Evolutionary conservation across 2,329 filamentous ascomycete species (phyloP).

Genomic region (Trichoderma harzianum): DNA sequence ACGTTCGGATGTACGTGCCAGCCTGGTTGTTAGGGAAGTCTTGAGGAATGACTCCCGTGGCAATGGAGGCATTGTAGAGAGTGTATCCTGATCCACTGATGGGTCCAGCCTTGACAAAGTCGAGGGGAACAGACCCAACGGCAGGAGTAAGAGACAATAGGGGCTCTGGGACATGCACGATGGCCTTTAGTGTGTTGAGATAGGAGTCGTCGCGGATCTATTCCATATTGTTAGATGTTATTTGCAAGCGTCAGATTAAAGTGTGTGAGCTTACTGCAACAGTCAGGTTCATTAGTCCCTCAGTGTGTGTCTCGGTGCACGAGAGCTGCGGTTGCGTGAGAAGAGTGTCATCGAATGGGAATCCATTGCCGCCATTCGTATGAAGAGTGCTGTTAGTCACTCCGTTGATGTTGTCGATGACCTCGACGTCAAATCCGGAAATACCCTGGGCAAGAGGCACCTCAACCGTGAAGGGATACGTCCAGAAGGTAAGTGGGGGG

Average conservation of each 20-base stretch:
- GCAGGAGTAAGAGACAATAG: background rate
- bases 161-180: background rate
- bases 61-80: slow-evolving; percentile 13
- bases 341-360: slow-evolving; percentile 18
- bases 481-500: slow-evolving; percentile 15
- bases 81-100: slow-evolving; percentile 8
- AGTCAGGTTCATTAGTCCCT: slow-evolving; percentile 8
- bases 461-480: slow-evolving; percentile 5
- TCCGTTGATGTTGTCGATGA: slow-evolving; percentile 16
- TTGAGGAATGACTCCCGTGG: background rate
- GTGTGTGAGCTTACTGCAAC: background rate
- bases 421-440: slow-evolving; percentile 19
- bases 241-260: background rate
- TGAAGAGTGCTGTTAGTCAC: slow-evolving; percentile 10
- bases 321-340: slow-evolving; percentile 8
- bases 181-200: background rate
- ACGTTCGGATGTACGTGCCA: slow-evolving; percentile 14
- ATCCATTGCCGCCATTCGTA: slow-evolving; percentile 17
- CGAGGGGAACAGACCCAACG: slow-evolving; percentile 1
- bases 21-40: background rate
- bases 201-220: slow-evolving; percentile 1
- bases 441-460: slow-evolving; percentile 10
- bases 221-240: background rate
- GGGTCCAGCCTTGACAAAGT: slow-evolving; percentile 6
- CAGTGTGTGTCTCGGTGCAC: background rate